A percentile compares a stretch with the other conserved stretches of the same genome.
Evolutionary conservation across 2,329 filamentous ascomycete species (phyloP).

Genomic region (Xylaria sp.): DNA sequence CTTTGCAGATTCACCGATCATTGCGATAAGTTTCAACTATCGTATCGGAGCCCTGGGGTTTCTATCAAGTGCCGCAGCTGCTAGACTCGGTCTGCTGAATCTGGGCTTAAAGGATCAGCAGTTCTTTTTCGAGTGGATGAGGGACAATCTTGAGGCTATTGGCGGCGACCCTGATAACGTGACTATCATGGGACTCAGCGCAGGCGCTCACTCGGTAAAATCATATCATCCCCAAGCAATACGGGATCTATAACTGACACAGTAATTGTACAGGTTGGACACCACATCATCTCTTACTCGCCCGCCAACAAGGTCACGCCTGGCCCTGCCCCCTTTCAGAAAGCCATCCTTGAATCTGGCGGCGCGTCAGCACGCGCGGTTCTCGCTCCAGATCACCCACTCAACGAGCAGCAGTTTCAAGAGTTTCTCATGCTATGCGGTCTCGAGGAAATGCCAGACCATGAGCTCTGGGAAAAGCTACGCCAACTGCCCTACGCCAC

Average conservation of each 20-base stretch:
- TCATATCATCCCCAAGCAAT: too few relatives aligned
- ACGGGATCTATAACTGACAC: constrained; percentile 1
- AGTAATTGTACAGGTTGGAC: constrained; percentile 38
- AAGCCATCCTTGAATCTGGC: constrained; percentile 54
- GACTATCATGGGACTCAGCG: constrained; percentile 57
- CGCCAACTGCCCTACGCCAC: constrained; percentile 37
- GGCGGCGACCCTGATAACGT: constrained; percentile 55
- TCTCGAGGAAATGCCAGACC: constrained; percentile 44
- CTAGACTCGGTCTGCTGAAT: constrained; percentile 54
- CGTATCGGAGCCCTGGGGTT: constrained; percentile 66
- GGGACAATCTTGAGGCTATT: constrained; percentile 53
- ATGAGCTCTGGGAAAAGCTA: constrained; percentile 47
- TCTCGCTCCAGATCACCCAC: constrained; percentile 47
- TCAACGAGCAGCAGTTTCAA: constrained; percentile 51
- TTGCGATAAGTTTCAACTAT: constrained; percentile 58
- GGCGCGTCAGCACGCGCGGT: constrained; percentile 51
- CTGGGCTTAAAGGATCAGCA: constrained; percentile 60
- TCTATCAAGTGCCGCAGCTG: constrained; percentile 50
- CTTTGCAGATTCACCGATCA: constrained; percentile 47
- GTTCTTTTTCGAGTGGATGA: constrained; percentile 54
- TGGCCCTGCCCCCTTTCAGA: constrained; percentile 42
- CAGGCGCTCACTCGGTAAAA: constrained; percentile 53
- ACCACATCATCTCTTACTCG: constrained; percentile 55
- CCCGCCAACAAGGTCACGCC: constrained; percentile 32
- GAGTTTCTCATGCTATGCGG: constrained; percentile 49